Base-by-base conservation (phyloP, 208 protist species). In the Crithidia thermophila region DNA sequence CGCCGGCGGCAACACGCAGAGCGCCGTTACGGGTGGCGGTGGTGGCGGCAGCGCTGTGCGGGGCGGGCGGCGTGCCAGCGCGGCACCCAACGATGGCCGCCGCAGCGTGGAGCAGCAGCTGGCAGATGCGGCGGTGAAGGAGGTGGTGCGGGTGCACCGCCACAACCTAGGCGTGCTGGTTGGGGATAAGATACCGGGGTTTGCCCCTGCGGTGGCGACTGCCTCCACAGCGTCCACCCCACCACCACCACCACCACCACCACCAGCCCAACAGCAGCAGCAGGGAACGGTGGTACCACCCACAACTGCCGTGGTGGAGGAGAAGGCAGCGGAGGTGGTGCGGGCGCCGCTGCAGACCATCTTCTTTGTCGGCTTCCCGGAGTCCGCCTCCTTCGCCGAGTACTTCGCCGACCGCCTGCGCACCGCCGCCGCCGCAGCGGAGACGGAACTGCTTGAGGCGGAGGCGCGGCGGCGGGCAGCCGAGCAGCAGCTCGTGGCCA, bases 311-410 rank as follows among this genome's bases (percentile, higher is more conserved):
- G 63, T 36, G 4, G 39, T 37, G 28, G 57, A 37, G 18, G 70
- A 45, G 14, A 46, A 27, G 3, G 36, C 23, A 23, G n/a, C 16
- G 14, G 66, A 71, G 30, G 16, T 16, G 8, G 64, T 2, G 36
- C n/a, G 28, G 5, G 50, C 42, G 18, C 52, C 72, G 50, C 70
- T 85, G 30, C 61, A 68, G 23, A 59, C 58, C 2, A 47, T 94
- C 13, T 62, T 90, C 23, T 74, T 91, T 31, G 70, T 94, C 3
- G 78, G 83, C 31, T 94, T 94, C 72, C 85, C 88, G 23, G 83
- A 92, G 39, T 66, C 74, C 7, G 74, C 83, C n/a, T 28, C 50
- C 28, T 90, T 94, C 71, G 77, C 76, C 50, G 76, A 83, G 23
- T 40, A 61, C 14, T 50, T 94, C n/a, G 49, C 75, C 20, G 55